A percentile compares a stretch with the other conserved stretches of the same genome.
Conservation (phyloP, 2,329 filamentous ascomycete species). For the Hypoxylon sp. region DNA sequence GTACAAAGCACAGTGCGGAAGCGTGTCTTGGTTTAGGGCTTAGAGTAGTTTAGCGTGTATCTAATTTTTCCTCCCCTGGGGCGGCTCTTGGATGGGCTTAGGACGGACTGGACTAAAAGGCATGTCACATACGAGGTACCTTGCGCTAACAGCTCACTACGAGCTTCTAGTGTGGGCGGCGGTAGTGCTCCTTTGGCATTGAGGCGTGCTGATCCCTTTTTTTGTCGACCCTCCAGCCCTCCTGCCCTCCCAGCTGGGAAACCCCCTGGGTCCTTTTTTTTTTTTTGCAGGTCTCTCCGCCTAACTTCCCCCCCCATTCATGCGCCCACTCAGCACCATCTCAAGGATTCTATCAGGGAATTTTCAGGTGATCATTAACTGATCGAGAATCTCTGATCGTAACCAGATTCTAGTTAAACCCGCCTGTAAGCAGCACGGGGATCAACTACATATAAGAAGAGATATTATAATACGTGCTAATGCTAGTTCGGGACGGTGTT, state of each 20-base stretch:
- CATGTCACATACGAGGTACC: slow-evolving; percentile 15
- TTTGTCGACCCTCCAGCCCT: too few species aligned
- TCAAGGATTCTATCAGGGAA: slow-evolving; percentile 31
- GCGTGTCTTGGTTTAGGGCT: slow-evolving; percentile 5
- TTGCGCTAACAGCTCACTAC: slow-evolving; percentile 22
- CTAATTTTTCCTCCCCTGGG: slow-evolving; percentile 32
- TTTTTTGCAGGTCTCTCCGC: slow-evolving; percentile 11
- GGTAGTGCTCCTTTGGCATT: slow-evolving; percentile 18
- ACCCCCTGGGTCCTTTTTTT: slow-evolving; percentile 14
- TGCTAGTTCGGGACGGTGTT: slow-evolving; percentile 21
- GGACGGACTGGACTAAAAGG: neutral
- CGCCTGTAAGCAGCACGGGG: neutral
- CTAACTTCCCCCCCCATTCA: neutral
- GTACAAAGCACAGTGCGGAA: slow-evolving; percentile 31
- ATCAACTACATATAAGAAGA: neutral
- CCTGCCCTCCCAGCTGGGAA: slow-evolving; percentile 24
- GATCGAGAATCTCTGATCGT: slow-evolving; percentile 22
- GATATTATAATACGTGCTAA: neutral
- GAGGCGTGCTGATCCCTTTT: slow-evolving; percentile 29
- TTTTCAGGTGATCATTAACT: slow-evolving; percentile 22
- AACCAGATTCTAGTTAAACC: neutral
- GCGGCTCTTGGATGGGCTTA: slow-evolving; percentile 26
- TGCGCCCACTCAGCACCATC: slow-evolving; percentile 15
- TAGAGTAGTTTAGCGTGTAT: slow-evolving; percentile 29
- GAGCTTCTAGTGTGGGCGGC: slow-evolving; percentile 2